Evolutionary conservation across 306 rosid genomes (phyloP), one percentile per base, ranked within the genome.

Genomic region (Begonia masoniana): DNA sequence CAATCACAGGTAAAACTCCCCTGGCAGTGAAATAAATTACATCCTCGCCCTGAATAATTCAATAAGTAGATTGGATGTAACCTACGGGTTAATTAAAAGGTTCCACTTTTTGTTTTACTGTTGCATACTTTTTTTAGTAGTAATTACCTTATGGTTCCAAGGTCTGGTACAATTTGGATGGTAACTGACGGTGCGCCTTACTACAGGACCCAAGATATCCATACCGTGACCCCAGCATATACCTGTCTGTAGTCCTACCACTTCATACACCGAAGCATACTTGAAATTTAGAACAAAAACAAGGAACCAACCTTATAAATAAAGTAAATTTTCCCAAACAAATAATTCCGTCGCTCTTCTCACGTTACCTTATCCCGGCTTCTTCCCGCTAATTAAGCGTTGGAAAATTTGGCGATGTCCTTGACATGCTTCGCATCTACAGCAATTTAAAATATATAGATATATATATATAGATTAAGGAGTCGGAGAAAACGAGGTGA

Each of bases 141-240:
- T 13, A 31, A 55, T 56, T 60, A 84, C 95, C 85, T 69, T 62
- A 36, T 62, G 68, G 65, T 76, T 80, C 63, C 61, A 68, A 63
- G 82, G 80, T 48, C 73, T 73, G 13, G 62, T 68, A 78, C 77
- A 64, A 59, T 73, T 45, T 36, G 89, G 84, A 68, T 78, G 77
- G 57, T 26, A 56, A 56, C 57, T 54, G 41, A 74, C 67, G 55
- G 64, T 41, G 43, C 68, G 39, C 23, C 63, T 68, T 64, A 64
- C 53, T 42, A 62, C 64, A 65, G 95, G 83, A 41, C 94, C 87
- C 62, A 76, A 68, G 56, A 89, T 89, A 71, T 89, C 97, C 97
- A 89, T 89, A 50, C 97, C 97, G 71, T 85, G 97, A 71, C 97
- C 85, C 95, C 95, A 41, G 97, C 95, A 47, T 89, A 77, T 80